Base-by-base conservation (phyloP, 2,329 filamentous ascomycete species). In the Beauveria australis region DNA sequence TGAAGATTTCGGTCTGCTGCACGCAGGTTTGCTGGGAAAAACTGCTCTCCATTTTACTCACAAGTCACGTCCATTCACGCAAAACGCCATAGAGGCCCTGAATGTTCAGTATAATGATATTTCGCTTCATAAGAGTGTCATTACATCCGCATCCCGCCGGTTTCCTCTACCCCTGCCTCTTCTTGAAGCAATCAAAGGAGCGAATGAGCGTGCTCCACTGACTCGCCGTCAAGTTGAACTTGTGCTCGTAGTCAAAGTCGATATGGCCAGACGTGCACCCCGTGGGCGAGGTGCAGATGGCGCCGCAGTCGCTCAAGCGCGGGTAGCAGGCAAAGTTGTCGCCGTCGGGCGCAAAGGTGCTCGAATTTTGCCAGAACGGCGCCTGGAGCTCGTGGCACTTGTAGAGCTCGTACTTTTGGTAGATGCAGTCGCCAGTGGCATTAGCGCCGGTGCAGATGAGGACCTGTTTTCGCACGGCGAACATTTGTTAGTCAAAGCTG, bases 191-290 rank as follows among this genome's bases (percentile, higher is more conserved):
- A 60, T 71, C 68, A 57, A 76, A 76, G 64, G 72, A 74, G 55
- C 61, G 64, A 55, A 75, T 67, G 22, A 73, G 61, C n/a, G 61
- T 71, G 52, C 78, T 68, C 81, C 80, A 83, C 52, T 69, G 60
- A 51, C 80, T 76, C 30, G 70, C 71, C 28, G 72, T 70, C 56
- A 83, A 66, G 66, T 83, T 74, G 68, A 72, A 77, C 70, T 81
- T 81, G 72, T 79, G 60, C 60, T 71, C 66, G 66, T 76, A 79
- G 63, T 69, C 64, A 64, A 75, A 81, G 65, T 75, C 74, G 53
- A 83, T 72, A 8, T 73, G 66, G 41, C 80, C 81, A 62, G 80
- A 74, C 0, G 80, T 82, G 71, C 81, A 83, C 41, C 80, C 81
- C 49, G 76, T 78, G 2, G 79, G 79, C 52, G 79, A 81, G 5